Evolutionary conservation across 2,329 filamentous ascomycete genomes (phyloP).

Genomic region (Paraconiothyrium sp.): DNA sequence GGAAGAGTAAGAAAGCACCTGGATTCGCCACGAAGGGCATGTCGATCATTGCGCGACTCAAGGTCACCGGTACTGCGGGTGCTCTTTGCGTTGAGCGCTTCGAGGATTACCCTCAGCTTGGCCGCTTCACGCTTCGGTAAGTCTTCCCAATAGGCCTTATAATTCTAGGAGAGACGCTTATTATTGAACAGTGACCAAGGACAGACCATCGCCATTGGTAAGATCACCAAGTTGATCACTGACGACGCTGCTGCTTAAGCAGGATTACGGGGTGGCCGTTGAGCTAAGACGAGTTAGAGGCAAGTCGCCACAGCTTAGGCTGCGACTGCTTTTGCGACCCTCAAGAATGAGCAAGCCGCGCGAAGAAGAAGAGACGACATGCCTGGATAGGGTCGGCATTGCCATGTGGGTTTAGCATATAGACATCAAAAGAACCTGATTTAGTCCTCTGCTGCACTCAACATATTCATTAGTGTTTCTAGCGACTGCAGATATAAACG

Average conservation of each 20-base stretch:
- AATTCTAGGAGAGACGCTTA: slow-evolving; percentile 28
- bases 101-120: slow-evolving; percentile 86
- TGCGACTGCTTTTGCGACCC: slow-evolving; percentile 10
- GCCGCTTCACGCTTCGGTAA: slow-evolving; percentile 43
- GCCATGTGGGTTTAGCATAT: slow-evolving; percentile 5
- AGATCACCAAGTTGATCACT: slow-evolving; percentile 88
- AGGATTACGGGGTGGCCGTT: background rate
- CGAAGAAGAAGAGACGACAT: background rate
- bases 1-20: slow-evolving; percentile 92
- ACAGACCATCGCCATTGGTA: slow-evolving; percentile 99
- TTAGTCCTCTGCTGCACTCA: slow-evolving; percentile 7
- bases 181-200: slow-evolving; percentile 66
- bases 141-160: background rate
- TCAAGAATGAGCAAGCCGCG: slow-evolving; percentile 9
- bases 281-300: background rate
- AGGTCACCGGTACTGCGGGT: slow-evolving; percentile 85
- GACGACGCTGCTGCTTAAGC: slow-evolving; percentile 30
- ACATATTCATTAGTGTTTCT: background rate
- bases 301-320: slow-evolving; percentile 13
- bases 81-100: slow-evolving; percentile 93
- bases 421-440: slow-evolving; percentile 16
- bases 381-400: background rate
- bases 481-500: background rate
- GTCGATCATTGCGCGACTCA: slow-evolving; percentile 90
- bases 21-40: slow-evolving; percentile 85